phyloP scores from a whole-genome alignment of 176 grass and related monocot genomes.

The Aegilops umbellulata region DNA sequence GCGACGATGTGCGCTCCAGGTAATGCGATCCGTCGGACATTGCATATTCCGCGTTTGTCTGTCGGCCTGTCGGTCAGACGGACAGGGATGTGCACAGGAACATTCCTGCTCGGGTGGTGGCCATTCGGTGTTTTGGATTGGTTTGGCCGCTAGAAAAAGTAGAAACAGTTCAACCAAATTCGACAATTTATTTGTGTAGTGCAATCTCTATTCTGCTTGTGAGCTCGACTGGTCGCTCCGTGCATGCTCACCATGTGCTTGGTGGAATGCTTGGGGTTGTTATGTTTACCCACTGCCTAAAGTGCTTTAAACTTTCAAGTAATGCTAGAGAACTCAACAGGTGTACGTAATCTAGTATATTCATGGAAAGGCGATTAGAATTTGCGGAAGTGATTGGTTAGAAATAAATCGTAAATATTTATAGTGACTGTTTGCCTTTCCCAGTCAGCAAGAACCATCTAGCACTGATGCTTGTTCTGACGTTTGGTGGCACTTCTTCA shows the following conservation, averaged over 20 bases:
- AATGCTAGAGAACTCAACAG: not conserved
- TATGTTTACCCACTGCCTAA: not conserved
- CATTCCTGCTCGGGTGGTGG: not conserved
- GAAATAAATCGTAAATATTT: not conserved
- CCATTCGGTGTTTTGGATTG: not conserved
- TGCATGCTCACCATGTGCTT: constrained; percentile 9
- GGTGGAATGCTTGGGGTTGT: constrained; percentile 9
- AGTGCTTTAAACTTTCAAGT: not conserved
- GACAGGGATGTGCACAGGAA: not conserved
- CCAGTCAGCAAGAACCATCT: not conserved
- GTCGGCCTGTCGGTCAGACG: not conserved
- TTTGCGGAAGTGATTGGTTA: not conserved
- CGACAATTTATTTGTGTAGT: not conserved
- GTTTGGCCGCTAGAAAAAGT: not conserved
- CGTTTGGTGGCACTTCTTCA: constrained; percentile 3
- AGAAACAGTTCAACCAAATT: not conserved
- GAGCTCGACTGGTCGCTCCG: not conserved
- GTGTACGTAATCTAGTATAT: not conserved
- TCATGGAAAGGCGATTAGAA: not conserved
- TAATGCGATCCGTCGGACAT: not conserved
- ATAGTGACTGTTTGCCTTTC: not conserved
- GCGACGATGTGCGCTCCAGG: constrained; percentile 52
- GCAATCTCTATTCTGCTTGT: not conserved
- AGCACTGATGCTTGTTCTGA: not conserved
- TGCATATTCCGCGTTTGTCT: not conserved